phyloP scores from a whole-genome alignment of 192 early-diverging fungal genomes.

The Coemansia sp. region DNA sequence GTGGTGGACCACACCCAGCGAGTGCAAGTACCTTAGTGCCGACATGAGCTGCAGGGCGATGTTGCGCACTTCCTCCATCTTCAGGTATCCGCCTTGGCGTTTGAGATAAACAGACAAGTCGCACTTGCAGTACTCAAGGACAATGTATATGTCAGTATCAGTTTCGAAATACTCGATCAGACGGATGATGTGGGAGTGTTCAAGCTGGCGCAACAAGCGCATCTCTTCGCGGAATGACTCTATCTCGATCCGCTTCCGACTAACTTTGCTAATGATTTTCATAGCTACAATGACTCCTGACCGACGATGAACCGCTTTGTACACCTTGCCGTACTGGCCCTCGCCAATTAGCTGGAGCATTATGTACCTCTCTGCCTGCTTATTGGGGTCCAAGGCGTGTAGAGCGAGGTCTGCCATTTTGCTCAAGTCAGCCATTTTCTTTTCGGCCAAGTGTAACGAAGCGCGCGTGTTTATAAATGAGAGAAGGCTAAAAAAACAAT shows the following conservation, averaged over 20 bases:
- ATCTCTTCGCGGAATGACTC: conserved; percentile 56
- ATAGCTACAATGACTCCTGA: conserved; percentile 46
- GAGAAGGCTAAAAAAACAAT: neutral
- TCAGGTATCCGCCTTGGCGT: conserved; percentile 41
- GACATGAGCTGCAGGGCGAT: conserved; percentile 60
- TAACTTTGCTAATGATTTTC: conserved; percentile 52
- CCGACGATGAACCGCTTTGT: conserved; percentile 44
- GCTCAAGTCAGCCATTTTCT: neutral
- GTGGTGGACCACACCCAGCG: conserved; percentile 68
- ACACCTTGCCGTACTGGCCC: conserved; percentile 58
- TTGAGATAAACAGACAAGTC: conserved; percentile 49
- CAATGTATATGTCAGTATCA: conserved; percentile 51
- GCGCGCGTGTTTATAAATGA: neutral
- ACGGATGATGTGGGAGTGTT: conserved; percentile 53
- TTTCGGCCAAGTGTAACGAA: neutral
- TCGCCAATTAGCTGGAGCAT: conserved; percentile 54
- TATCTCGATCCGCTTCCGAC: conserved; percentile 44
- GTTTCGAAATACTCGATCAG: conserved; percentile 58
- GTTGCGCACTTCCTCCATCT: conserved; percentile 42
- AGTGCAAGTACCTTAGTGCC: conserved; percentile 66
- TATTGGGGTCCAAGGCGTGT: neutral
- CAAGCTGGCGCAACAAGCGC: conserved; percentile 49
- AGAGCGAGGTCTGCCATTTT: neutral
- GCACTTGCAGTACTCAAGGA: conserved; percentile 56
- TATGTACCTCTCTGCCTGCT: conserved; percentile 41